A percentile compares a stretch with the other conserved stretches of the same genome.
Evolutionary conservation across 352 stramenopile genomes (phyloP).

Genomic region (Phytophthora meadii): DNA sequence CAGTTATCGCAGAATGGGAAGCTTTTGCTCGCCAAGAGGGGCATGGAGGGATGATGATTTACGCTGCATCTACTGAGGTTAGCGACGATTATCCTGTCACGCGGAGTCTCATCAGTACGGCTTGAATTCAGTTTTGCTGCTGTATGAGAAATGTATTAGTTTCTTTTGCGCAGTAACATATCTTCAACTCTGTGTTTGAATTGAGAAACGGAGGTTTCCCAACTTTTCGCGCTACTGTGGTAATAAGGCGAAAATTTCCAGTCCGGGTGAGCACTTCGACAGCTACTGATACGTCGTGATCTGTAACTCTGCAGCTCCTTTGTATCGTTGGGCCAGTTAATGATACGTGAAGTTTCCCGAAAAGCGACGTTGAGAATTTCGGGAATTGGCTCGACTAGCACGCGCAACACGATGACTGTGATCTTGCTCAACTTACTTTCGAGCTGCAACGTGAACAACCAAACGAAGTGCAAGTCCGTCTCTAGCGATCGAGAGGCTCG

Average conservation of each 20-base stretch:
- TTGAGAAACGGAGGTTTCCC: not conserved
- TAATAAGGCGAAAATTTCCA: not conserved
- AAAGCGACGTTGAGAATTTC: not conserved
- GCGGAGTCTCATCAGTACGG: constrained; percentile 46
- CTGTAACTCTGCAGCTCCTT: not conserved
- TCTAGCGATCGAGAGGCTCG: not conserved
- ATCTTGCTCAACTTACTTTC: not conserved
- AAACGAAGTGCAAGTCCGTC: not conserved
- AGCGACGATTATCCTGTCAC: constrained; percentile 57
- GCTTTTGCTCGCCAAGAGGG: constrained; percentile 41
- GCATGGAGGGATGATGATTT: constrained; percentile 81
- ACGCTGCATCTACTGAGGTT: constrained; percentile 66
- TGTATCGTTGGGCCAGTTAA: not conserved
- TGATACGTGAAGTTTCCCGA: not conserved
- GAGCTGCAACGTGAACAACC: not conserved
- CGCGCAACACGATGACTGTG: not conserved
- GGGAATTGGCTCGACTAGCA: not conserved
- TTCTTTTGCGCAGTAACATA: not conserved
- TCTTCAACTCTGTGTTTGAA: not conserved
- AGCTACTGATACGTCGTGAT: not conserved
- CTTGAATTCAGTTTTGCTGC: not conserved
- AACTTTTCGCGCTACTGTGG: not conserved
- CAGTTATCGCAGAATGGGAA: constrained; percentile 63
- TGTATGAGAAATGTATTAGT: not conserved
- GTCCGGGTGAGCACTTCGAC: not conserved